phyloP scores from a whole-genome alignment of 345 rosid species.

The Noccaea bulbosa region DNA sequence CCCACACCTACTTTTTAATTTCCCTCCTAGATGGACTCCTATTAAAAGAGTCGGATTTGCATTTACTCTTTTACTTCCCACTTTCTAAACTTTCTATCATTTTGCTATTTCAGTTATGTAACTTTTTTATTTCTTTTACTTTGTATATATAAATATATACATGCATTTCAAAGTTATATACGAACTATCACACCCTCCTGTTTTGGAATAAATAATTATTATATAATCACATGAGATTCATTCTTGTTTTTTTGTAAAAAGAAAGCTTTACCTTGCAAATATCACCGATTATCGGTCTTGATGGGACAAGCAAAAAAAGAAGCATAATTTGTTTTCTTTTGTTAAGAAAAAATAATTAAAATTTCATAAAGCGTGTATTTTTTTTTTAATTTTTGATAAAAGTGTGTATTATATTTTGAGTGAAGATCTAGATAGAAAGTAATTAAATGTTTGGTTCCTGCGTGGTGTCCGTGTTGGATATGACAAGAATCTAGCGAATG shows the following conservation, averaged over 20 bases:
- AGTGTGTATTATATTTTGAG: not conserved
- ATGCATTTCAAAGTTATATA: not conserved
- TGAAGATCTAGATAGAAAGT: slow-evolving; percentile 27
- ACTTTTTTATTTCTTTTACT: not conserved
- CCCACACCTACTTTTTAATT: slow-evolving; percentile 36
- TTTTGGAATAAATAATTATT: not conserved
- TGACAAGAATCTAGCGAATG: slow-evolving; percentile 44
- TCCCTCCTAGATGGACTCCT: slow-evolving; percentile 18
- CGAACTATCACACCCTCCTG: not conserved
- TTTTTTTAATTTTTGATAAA: too few relatives aligned
- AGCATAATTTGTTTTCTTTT: not conserved
- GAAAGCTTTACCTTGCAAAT: slow-evolving; percentile 4
- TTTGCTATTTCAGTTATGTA: not conserved
- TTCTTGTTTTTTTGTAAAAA: not conserved
- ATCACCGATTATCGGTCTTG: not conserved
- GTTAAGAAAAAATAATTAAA: not conserved
- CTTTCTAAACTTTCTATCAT: not conserved
- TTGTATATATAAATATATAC: not conserved
- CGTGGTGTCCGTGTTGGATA: slow-evolving; percentile 43
- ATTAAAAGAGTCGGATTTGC: slow-evolving; percentile 23
- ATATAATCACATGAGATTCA: slow-evolving; percentile 3
- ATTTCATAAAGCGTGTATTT: not conserved
- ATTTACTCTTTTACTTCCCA: slow-evolving; percentile 16
- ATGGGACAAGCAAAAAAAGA: not conserved
- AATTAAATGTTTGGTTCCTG: slow-evolving; percentile 34